Evolutionary conservation across 2,329 filamentous ascomycete genomes (phyloP), one percentile per base, ranked within the genome.

Genomic region (Fusarium domesticum): DNA sequence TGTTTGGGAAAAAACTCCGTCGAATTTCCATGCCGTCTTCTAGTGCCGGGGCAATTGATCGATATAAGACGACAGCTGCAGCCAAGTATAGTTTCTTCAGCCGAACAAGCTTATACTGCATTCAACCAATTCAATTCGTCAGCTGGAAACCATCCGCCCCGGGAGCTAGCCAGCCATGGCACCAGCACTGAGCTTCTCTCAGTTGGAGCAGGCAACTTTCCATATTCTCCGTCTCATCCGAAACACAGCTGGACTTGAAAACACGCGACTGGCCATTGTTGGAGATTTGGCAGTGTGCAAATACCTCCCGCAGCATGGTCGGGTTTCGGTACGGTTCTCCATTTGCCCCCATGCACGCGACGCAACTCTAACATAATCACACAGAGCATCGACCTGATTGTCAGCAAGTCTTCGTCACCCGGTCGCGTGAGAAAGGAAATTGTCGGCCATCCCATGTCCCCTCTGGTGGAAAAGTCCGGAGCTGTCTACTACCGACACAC

Each of bases 151-250:
- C 23, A 8, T 4, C 14, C 23, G 23, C 14, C 23, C 14, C 14
- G 10, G 23, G 23, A 28, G 23, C 23, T 12, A 28, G 23, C 23
- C 51, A 51, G 37, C 34, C 46, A 59, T 59, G 57, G 44, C 50
- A 34, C 53, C 52, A 39, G 36, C 45, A 48, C 50, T 58, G 44
- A 60, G 46, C 45, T 59, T 61, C 49, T 56, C 54, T 48, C 58
- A 62, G 51, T 33, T 85, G 80, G 23, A 96, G 74, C 2, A 96
- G 77, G 61, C 90, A 84, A 59, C 86, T 84, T 68, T 96, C 88
- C 11, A 96, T 89, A 65, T 92, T 87, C 43, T 91, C 86, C 5
- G 91, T 93, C 68, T 96, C 89, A 74, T 96, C 88, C 45, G 53
- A 23, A 54, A 61, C 42, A 61, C 47, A 39, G 54, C 51, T 12